Evolutionary conservation across 139 green algal genomes (phyloP).

Genomic region (Chlamydomonas schloesseri): DNA sequence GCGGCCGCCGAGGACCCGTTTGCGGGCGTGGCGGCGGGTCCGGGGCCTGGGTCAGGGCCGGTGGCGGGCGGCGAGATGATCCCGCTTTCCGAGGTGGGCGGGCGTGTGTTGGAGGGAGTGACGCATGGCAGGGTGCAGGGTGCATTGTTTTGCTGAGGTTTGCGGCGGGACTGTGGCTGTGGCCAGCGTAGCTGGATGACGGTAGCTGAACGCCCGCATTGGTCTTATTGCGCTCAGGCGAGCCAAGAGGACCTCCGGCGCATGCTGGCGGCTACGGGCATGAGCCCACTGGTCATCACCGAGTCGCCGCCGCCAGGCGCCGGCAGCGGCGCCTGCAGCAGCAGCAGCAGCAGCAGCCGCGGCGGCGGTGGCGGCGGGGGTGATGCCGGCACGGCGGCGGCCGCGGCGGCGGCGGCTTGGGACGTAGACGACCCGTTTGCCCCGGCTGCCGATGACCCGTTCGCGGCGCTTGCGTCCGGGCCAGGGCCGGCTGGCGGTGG

Average conservation of each 20-base stretch:
- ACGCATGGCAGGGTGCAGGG: not conserved
- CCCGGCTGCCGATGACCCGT: not conserved
- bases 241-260: constrained; percentile 18
- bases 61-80: too few species aligned
- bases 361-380: too few species aligned
- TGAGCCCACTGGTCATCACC: not conserved
- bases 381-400: too few species aligned
- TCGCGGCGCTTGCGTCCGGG: not conserved
- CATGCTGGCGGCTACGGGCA: constrained; percentile 18
- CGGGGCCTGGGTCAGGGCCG: not conserved
- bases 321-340: not conserved
- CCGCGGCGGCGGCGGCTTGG: too few species aligned
- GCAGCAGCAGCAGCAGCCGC: not conserved
- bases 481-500: not conserved
- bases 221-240: not conserved
- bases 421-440: constrained; percentile 21
- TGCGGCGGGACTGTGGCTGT: not conserved
- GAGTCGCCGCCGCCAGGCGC: not conserved
- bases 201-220: not conserved
- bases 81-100: not conserved
- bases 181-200: not conserved
- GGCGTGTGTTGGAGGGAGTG: not conserved
- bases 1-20: not conserved
- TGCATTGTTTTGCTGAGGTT: not conserved
- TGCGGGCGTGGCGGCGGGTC: not conserved